Evolutionary conservation across 2,329 filamentous ascomycete genomes (phyloP), one percentile per base, ranked within the genome.

Genomic region (Trichoderma citrinoviride): DNA sequence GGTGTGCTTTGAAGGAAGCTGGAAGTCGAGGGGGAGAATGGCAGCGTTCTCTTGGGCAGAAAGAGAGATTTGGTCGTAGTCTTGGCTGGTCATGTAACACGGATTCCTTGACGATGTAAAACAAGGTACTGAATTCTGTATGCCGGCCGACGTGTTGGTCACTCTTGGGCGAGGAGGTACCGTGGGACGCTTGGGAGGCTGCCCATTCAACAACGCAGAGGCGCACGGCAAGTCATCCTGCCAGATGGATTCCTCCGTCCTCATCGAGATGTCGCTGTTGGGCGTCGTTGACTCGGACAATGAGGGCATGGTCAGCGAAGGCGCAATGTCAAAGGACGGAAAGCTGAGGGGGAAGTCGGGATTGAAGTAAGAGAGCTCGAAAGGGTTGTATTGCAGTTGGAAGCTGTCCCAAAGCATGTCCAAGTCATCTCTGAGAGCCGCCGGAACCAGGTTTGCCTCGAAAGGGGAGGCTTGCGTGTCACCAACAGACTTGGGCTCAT

Each of bases 351-450:
- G 47, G 44, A 53, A 53, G 7, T 61, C 58, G 15, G 58, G 58
- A 17, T 19, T 33, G 6, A 44, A 61, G n/a, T 44, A 29, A 0
- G 58, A 44, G 52, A 61, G 58, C 1, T 61, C 58, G n/a, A 52
- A 61, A 44, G 58, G 58, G 2, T 61, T 61, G n/a, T 44, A 40
- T 3, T 61, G 58, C 14, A 61, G 3, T 40, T 53, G 58, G 10
- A 61, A 61, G 23, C 58, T 53, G 14, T 61, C 58, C 58, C 58
- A 61, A n/a, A 61, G 37, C 58, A 53, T 53, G 19, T 61, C 58
- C 33, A 61, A 3, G 14, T 53, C 47, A 47, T 58, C 46, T 7
- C 25, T 47, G n/a, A 58, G 55, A 17, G 55, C 19, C 37, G 55
- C 12, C 47, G 55, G 43, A 21, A 37, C 25, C 41, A 58, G n/a